Percentiles rank a stretch among this genome's conserved stretches.
Conservation (phyloP, 306 rosid species). For the Castanospermum australe region DNA sequence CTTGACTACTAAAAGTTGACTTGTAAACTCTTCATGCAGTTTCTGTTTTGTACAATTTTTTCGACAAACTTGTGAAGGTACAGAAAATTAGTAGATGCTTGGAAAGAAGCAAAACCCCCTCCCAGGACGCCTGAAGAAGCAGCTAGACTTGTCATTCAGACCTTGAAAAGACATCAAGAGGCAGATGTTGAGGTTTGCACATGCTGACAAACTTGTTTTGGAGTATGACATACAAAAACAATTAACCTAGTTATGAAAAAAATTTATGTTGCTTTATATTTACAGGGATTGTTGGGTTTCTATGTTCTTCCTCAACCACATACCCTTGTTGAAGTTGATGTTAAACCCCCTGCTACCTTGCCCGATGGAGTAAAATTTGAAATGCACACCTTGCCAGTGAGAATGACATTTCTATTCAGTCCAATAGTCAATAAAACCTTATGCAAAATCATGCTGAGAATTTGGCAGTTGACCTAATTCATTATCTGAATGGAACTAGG, state of each 20-base stretch:
- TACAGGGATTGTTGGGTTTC: constrained; percentile 63
- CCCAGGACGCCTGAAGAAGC: constrained; percentile 85
- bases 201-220: constrained; percentile 1
- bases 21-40: background rate
- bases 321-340: constrained; percentile 37
- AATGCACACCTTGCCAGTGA: constrained; percentile 69
- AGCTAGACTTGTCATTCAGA: constrained; percentile 63
- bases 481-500: constrained; percentile 44
- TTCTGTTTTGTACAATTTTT: background rate
- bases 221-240: background rate
- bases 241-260: background rate
- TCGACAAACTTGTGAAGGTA: constrained; percentile 57
- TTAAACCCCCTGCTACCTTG: constrained; percentile 47
- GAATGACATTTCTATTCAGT: constrained; percentile 4
- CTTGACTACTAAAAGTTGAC: background rate
- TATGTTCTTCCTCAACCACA: constrained; percentile 69
- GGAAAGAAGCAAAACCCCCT: constrained; percentile 74
- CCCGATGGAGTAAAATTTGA: constrained; percentile 67
- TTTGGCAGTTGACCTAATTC: constrained; percentile 13
- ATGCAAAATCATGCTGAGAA: background rate
- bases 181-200: constrained; percentile 84
- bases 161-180: constrained; percentile 66
- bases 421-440: background rate
- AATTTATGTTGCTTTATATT: background rate
- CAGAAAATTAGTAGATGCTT: constrained; percentile 73